These are phyloP conservation scores for Microglena sp. DNA, from an alignment of 139 green algal species.

Conservation along the genomic window DNA sequence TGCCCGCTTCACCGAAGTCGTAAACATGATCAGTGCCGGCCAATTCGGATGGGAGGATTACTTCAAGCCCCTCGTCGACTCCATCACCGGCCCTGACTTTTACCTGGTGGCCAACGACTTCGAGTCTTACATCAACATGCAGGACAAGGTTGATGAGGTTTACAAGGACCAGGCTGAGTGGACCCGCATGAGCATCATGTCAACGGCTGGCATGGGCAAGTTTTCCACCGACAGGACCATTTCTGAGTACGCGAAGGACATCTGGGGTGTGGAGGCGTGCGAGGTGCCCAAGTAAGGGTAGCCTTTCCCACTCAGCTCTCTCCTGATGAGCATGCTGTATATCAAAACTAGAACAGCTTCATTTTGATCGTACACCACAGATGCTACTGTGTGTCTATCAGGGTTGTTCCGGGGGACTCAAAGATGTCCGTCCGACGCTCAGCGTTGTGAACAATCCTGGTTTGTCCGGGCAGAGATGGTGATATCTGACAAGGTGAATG, in stretches of 20 bases:
- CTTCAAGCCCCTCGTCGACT: conserved; percentile 81
- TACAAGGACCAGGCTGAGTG: conserved; percentile 61
- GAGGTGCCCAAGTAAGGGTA: background rate
- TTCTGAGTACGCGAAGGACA: conserved; percentile 60
- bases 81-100: conserved; percentile 78
- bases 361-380: no score
- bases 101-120: conserved; percentile 99
- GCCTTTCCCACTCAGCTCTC: background rate
- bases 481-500: no score
- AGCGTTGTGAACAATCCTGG: no score
- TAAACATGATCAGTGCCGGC: conserved; percentile 69
- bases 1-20: conserved; percentile 64
- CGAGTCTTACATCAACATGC: conserved; percentile 68
- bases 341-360: no score
- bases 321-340: background rate
- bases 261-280: conserved; percentile 11
- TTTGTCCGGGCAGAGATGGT: no score
- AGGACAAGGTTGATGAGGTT: conserved; percentile 56
- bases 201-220: conserved; percentile 60
- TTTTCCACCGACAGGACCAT: conserved; percentile 86
- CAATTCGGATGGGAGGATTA: conserved; percentile 94
- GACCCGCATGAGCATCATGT: conserved; percentile 60
- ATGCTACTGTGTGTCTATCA: no score
- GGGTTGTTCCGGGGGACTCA: no score
- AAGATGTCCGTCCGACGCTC: no score